Percentiles rank a stretch among this genome's conserved stretches.
Conservation (phyloP, 2,329 filamentous ascomycete species). For the Dothiorella sarmentorum region DNA sequence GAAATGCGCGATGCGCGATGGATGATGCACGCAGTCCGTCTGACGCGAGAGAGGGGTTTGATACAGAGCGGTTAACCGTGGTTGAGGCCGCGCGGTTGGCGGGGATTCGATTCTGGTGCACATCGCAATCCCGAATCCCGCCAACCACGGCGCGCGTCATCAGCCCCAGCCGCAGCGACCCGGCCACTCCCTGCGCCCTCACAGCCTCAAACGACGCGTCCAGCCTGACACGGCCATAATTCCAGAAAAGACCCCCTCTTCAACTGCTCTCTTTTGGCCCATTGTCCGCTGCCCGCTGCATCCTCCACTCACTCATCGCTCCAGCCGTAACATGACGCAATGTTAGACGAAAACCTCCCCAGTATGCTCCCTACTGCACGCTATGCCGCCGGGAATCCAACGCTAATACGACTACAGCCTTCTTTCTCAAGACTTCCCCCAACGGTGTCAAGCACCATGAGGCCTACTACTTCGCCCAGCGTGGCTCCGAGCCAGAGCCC, state of each 20-base stretch:
- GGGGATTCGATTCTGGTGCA: too few relatives aligned
- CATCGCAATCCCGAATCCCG: neutral
- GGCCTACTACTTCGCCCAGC: constrained; percentile 58
- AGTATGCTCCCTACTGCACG: constrained; percentile 41
- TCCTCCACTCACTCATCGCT: neutral
- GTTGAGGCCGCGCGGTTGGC: neutral
- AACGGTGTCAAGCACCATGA: constrained; percentile 52
- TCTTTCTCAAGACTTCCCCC: constrained; percentile 56
- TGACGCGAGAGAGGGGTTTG: neutral
- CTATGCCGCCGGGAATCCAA: constrained; percentile 48
- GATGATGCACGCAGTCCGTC: neutral
- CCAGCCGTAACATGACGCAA: constrained; percentile 36
- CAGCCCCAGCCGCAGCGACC: constrained; percentile 6
- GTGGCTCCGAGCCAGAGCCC: constrained; percentile 75
- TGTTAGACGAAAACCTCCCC: constrained; percentile 95
- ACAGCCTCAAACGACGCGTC: constrained; percentile 15
- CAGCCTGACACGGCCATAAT: neutral
- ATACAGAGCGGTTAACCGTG: neutral
- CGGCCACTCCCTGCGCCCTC: constrained; percentile 1
- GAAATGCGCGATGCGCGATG: neutral
- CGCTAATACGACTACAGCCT: constrained; percentile 42
- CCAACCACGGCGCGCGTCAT: constrained; percentile 12
- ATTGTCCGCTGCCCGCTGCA: neutral
- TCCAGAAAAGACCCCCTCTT: neutral
- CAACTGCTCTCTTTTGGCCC: neutral